Evolutionary conservation across 1,139 yeast genomes (phyloP), one percentile per base, ranked within the genome.

Genomic region (Candida sanyaensis): DNA sequence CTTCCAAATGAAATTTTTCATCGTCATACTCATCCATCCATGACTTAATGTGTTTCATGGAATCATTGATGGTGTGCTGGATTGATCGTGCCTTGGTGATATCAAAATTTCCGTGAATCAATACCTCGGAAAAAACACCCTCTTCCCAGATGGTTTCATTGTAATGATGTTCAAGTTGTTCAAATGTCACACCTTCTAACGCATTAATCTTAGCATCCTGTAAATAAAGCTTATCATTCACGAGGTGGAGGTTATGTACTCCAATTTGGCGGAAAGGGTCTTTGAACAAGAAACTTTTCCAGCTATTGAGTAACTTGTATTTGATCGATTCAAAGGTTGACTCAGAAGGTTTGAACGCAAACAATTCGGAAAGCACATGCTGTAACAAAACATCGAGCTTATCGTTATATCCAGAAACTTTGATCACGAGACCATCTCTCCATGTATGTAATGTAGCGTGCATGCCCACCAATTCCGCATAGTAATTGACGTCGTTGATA

Each of bases 401-500:
- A 65, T 93, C 93, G 58, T 88, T 89, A 66, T 87, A 93, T 1
- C 99, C 99, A 41, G 77, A 73, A 17, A 90, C 74, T 43, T 80
- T 80, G 37, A 93, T 62, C 37, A 80, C 78, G 42, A 91, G 62
- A 0, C 97, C 96, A 56, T 86, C 91, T 53, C 86, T 78, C 53
- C 86, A 80, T 45, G 81, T 71, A 37, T 75, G 66, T 39, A 92
- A 74, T 4, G 75, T 69, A 51, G 85, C 84, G 43, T 76, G 71
- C 49, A 91, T 76, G 0, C 95, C 96, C 2, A 95, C 97, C 51
- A 91, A 73, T 7, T 84, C 80, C 0, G 99, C 97, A 62, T 88
- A 87, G 59, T 93, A 93, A 6, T 90, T 83, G 47, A 81, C 71
- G 58, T 90, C 92, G 55, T 85, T 86, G 55, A 93, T 71, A 40